Evolutionary conservation across 1,284 basidiomycete species (phyloP).

Genomic region (Ustilago curta): DNA sequence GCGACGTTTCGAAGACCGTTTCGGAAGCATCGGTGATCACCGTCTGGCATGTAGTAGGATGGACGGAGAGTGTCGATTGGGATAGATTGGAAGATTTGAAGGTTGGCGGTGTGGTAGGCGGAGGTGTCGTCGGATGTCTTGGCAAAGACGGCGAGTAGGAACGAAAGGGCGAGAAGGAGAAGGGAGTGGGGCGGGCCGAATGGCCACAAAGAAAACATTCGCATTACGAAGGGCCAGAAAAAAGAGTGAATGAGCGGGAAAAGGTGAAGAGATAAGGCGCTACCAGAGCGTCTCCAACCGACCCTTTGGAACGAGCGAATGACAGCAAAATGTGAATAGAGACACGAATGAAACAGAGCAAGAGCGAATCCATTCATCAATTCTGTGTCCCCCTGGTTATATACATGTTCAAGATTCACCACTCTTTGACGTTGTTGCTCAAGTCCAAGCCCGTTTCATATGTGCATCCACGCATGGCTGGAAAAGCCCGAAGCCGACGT

Average conservation of each 20-base stretch:
- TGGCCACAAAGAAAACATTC: not conserved
- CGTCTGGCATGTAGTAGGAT: conserved; percentile 12
- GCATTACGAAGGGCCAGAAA: not conserved
- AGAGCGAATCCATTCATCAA: no score
- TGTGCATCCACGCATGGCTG: no score
- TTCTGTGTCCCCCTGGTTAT: no score
- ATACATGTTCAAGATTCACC: no score
- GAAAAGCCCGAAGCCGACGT: no score
- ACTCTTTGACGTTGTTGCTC: no score
- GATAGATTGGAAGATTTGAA: no score
- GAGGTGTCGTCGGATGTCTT: not conserved
- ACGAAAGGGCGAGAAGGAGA: not conserved
- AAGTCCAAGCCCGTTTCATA: no score
- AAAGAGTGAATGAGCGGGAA: not conserved
- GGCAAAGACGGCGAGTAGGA: not conserved
- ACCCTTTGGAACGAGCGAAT: not conserved
- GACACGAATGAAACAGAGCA: no score
- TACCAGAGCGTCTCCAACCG: conserved; percentile 17
- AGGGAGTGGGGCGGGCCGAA: conserved; percentile 5
- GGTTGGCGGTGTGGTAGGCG: no score
- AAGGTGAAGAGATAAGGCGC: not conserved
- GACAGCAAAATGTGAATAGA: not conserved
- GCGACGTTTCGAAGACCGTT: conserved; percentile 15
- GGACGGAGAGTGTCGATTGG: not conserved
- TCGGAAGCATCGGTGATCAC: conserved; percentile 17